Conservation (phyloP, 768 basidiomycete genomes). For the Tricholomella constricta region DNA sequence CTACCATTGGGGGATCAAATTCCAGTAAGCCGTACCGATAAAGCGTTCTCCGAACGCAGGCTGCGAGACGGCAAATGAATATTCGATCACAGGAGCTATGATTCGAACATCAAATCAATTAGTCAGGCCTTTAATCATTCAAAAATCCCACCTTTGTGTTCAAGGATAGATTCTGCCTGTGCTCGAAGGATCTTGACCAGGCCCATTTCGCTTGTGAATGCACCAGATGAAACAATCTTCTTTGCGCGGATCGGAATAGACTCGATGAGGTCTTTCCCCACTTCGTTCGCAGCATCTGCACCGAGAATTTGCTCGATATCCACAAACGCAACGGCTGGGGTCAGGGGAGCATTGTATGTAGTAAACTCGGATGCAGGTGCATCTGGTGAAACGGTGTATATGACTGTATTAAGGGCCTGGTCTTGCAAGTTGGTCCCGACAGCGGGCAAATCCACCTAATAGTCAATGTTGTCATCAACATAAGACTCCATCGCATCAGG, state of each 20-base stretch:
- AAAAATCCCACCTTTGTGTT: slow-evolving; percentile 2
- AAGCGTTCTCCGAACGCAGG: background rate
- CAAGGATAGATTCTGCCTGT: slow-evolving; percentile 13
- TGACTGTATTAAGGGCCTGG: slow-evolving; percentile 6
- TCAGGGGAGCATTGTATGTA: slow-evolving; percentile 6
- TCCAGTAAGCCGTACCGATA: slow-evolving; percentile 8
- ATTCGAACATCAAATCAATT: background rate
- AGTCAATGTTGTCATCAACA: too few species aligned
- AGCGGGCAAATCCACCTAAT: slow-evolving; percentile 14
- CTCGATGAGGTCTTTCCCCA: background rate
- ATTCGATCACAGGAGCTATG: slow-evolving; percentile 16
- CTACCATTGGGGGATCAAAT: slow-evolving; percentile 17
- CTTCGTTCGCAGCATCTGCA: background rate
- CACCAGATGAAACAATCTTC: slow-evolving; percentile 16
- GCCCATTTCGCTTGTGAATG: slow-evolving; percentile 11
- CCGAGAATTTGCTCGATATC: slow-evolving; percentile 15
- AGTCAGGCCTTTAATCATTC: background rate
- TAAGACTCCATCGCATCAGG: background rate
- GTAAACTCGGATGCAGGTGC: slow-evolving; percentile 1
- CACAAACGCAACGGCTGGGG: slow-evolving; percentile 6
- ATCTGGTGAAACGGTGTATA: background rate
- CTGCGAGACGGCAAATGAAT: slow-evolving; percentile 4
- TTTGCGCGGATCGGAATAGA: slow-evolving; percentile 7
- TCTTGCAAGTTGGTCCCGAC: slow-evolving; percentile 20
- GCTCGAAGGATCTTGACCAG: slow-evolving; percentile 9